Conservation (phyloP, 1,139 yeast species). For the Kluyveromyces sp. region DNA sequence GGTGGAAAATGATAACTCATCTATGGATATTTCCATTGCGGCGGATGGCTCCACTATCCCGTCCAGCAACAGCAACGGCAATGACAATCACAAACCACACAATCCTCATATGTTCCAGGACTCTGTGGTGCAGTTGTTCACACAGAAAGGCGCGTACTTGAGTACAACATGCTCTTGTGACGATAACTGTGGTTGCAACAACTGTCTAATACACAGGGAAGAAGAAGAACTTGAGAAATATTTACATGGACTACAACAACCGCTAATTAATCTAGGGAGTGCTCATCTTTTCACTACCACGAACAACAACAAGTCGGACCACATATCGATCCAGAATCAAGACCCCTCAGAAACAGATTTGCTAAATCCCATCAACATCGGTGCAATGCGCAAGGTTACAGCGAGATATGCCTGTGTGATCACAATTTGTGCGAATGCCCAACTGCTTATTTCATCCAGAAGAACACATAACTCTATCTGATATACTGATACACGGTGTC, state of each 20-base stretch:
- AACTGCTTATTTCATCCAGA: slow-evolving; percentile 22
- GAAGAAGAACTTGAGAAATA: slow-evolving; percentile 27
- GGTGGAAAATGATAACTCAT: no score
- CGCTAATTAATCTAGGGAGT: slow-evolving; percentile 19
- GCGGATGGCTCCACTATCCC: background rate
- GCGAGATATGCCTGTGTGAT: slow-evolving; percentile 10
- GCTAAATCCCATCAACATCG: no score
- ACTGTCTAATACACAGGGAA: slow-evolving; percentile 29
- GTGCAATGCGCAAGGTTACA: background rate
- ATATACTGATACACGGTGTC: slow-evolving; percentile 20
- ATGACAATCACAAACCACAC: slow-evolving; percentile 8
- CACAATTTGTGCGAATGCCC: slow-evolving; percentile 19
- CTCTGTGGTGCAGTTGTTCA: slow-evolving; percentile 23
- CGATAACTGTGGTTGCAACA: slow-evolving; percentile 27
- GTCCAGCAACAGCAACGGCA: background rate
- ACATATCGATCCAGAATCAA: no score
- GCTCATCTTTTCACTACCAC: slow-evolving; percentile 9
- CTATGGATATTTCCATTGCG: background rate
- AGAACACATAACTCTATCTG: slow-evolving; percentile 23
- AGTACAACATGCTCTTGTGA: slow-evolving; percentile 29
- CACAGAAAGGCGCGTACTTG: slow-evolving; percentile 27
- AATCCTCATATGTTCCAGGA: slow-evolving; percentile 1
- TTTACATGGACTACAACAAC: slow-evolving; percentile 26
- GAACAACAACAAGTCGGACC: background rate
- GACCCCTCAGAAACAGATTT: no score